Conservation (phyloP, 768 basidiomycete genomes). For the Mrakia gelida region DNA sequence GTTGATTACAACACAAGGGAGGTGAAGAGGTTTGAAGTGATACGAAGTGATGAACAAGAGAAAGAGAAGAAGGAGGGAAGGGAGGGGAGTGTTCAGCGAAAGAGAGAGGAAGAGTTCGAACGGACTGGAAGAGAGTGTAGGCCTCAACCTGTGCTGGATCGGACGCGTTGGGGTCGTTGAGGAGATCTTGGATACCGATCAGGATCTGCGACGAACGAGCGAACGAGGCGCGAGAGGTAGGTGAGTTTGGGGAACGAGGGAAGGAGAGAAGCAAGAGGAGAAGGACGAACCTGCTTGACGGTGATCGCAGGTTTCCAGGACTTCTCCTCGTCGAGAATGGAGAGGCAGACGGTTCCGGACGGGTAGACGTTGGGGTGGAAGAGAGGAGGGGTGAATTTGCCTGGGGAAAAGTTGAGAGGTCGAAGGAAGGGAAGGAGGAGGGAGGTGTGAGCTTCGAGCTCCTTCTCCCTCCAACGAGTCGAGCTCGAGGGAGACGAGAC, state of each 20-base stretch:
- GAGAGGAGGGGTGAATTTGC: conserved; percentile 91
- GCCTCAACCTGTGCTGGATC: conserved; percentile 99
- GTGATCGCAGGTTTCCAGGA: conserved; percentile 99
- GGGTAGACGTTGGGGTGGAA: conserved; percentile 99
- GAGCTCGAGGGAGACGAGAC: conserved; percentile 31
- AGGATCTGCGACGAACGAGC: conserved; percentile 60
- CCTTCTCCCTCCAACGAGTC: not conserved
- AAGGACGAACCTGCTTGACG: conserved; percentile 77
- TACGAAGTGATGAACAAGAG: not conserved
- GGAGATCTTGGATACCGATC: conserved; percentile 88
- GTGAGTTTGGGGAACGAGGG: not conserved
- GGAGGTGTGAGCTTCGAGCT: not conserved
- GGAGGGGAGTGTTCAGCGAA: not conserved
- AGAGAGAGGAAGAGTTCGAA: conserved; percentile 28
- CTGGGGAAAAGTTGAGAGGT: conserved; percentile 48
- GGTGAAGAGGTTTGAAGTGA: not conserved
- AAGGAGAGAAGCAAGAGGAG: not conserved
- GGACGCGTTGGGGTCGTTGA: conserved; percentile 92
- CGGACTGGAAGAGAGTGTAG: conserved; percentile 97
- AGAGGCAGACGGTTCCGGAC: conserved; percentile 95
- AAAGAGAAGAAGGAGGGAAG: not conserved
- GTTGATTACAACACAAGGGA: not conserved
- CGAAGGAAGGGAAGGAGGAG: conserved; percentile 34
- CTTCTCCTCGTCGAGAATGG: conserved; percentile 97
- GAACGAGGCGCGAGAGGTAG: too few relatives aligned